Conservation (phyloP, 192 early-diverging fungal species). For the Lunasporangiospora selenospora region DNA sequence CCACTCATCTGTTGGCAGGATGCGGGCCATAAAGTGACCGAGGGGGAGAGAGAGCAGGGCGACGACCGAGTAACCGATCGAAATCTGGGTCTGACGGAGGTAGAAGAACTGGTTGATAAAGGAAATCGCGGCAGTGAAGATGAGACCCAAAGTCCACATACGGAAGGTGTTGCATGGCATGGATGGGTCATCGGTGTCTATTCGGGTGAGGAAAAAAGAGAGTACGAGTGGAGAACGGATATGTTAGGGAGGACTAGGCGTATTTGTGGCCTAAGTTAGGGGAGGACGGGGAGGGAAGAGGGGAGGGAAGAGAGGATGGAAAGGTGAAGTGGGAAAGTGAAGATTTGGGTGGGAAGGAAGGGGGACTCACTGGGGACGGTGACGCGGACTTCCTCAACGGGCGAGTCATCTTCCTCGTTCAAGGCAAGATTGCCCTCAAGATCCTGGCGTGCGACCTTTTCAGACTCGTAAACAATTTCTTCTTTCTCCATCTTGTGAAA, state of each 20-base stretch:
- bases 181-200: slow-evolving; percentile 55
- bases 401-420: slow-evolving; percentile 39
- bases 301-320: too few species aligned
- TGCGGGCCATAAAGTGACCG: slow-evolving; percentile 50
- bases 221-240: slow-evolving; percentile 27
- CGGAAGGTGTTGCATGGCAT: slow-evolving; percentile 60
- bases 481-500: not conserved
- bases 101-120: slow-evolving; percentile 63
- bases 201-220: slow-evolving; percentile 52
- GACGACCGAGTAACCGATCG: slow-evolving; percentile 52
- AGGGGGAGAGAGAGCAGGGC: slow-evolving; percentile 58
- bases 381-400: slow-evolving; percentile 52
- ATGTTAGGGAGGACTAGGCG: too few species aligned
- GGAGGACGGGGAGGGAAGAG: too few species aligned
- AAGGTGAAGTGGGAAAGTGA: too few species aligned
- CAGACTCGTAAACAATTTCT: not conserved
- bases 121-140: slow-evolving; percentile 45
- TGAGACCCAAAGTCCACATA: slow-evolving; percentile 53
- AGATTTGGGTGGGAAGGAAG: too few species aligned
- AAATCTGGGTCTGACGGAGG: slow-evolving; percentile 53
- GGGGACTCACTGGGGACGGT: slow-evolving; percentile 42
- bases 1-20: slow-evolving; percentile 35
- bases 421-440: slow-evolving; percentile 11
- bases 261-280: too few species aligned
- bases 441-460: slow-evolving; percentile 2